These are phyloP conservation scores for Macrolepiota albuminosa DNA, from an alignment of 768 basidiomycete genomes.

Conservation along the genomic window DNA sequence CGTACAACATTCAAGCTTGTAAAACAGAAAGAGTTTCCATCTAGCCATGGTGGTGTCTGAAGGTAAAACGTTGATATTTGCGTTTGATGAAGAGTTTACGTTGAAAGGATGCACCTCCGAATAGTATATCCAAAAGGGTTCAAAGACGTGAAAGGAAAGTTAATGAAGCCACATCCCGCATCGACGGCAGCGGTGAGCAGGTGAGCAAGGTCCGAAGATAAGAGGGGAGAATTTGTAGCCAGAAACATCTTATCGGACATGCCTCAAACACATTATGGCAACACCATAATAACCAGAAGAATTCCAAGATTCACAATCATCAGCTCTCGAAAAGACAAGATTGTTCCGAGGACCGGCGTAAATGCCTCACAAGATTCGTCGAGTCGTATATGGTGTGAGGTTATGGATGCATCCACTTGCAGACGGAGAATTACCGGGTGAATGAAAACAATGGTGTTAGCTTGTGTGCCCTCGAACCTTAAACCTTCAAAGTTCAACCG, in stretches of 20 bases:
- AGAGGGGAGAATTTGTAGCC: background rate
- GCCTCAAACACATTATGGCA: background rate
- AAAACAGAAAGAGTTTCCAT: background rate
- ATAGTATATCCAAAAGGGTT: background rate
- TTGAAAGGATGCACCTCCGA: background rate
- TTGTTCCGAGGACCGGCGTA: background rate
- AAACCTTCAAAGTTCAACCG: background rate
- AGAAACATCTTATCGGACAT: background rate
- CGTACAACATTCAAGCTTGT: background rate
- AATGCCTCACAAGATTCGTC: background rate
- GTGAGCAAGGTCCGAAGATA: background rate
- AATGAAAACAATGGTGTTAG: background rate
- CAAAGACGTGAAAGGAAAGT: background rate
- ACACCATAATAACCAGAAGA: background rate
- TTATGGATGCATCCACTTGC: background rate
- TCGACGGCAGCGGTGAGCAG: background rate
- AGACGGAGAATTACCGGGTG: background rate
- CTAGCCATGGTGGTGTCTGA: background rate
- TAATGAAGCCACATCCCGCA: background rate
- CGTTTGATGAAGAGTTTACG: background rate
- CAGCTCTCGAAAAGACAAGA: background rate
- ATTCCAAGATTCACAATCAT: background rate
- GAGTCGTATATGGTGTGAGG: background rate
- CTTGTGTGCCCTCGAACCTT: background rate
- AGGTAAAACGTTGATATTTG: too few relatives aligned